These are phyloP conservation scores for Umbilicus rupestris DNA, from an alignment of 164 flowering plant species.

Conservation along the genomic window DNA sequence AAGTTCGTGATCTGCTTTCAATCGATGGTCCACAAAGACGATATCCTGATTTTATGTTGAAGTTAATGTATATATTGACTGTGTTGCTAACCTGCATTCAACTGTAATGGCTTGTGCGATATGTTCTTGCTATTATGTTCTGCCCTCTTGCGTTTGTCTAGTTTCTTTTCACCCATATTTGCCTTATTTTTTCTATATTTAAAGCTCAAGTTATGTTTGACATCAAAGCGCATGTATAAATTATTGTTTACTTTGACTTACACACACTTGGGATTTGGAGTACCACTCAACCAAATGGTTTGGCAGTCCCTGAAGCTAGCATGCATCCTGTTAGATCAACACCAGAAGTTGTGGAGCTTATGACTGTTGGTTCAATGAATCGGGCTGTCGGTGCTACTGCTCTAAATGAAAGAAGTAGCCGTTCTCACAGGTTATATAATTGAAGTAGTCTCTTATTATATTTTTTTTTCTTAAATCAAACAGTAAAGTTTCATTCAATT, in stretches of 20 bases:
- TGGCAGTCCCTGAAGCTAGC: slow-evolving; percentile 57
- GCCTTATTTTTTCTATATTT: background rate
- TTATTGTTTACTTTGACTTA: slow-evolving; percentile 31
- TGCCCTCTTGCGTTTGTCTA: background rate
- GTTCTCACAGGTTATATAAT: slow-evolving; percentile 76
- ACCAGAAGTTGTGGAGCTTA: slow-evolving; percentile 32
- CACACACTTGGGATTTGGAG: slow-evolving; percentile 51
- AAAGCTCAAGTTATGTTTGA: background rate
- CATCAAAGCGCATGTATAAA: background rate
- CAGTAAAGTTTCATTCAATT: slow-evolving; percentile 5
- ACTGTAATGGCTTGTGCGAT: background rate
- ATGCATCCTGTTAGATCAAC: slow-evolving; percentile 62
- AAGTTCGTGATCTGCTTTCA: slow-evolving; percentile 65
- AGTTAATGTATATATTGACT: background rate
- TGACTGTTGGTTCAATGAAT: slow-evolving; percentile 60
- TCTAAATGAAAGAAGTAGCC: slow-evolving; percentile 88
- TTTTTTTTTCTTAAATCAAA: background rate
- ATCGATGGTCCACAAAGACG: slow-evolving; percentile 36
- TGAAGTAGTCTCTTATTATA: background rate
- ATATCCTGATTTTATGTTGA: slow-evolving; percentile 47
- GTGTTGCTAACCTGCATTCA: background rate
- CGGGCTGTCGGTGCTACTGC: slow-evolving; percentile 94
- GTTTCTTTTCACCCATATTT: background rate
- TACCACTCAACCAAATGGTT: slow-evolving; percentile 44
- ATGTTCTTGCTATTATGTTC: background rate